A percentile compares a stretch with the other conserved stretches of the same genome.
Conservation (phyloP, 345 rosid species). For the Garcia nutans region DNA sequence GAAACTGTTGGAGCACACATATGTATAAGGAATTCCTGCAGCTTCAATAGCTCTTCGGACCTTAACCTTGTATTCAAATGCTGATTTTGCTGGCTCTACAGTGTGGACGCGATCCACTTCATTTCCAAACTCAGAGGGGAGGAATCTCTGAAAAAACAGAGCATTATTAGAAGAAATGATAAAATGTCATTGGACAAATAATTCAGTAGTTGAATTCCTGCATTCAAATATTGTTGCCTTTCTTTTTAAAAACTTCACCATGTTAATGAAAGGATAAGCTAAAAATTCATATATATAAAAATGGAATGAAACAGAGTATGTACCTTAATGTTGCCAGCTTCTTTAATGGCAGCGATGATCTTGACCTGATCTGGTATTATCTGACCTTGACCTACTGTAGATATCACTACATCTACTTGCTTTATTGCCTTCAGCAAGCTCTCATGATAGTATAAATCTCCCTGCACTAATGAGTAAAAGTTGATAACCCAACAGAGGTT, state of each 20-base stretch:
- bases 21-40: constrained; percentile 59
- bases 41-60: too few species aligned
- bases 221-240: too few species aligned
- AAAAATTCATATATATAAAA: too few species aligned
- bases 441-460: constrained; percentile 60
- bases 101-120: constrained; percentile 51
- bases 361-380: constrained; percentile 67
- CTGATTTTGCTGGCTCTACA: constrained; percentile 51
- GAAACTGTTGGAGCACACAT: constrained; percentile 41
- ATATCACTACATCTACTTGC: constrained; percentile 81
- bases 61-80: constrained; percentile 40
- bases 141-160: constrained; percentile 43
- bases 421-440: constrained; percentile 70
- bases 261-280: too few species aligned
- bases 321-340: constrained; percentile 87
- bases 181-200: too few species aligned
- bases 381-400: constrained; percentile 49
- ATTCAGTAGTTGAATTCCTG: too few species aligned
- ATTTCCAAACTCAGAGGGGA: constrained; percentile 69
- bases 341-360: constrained; percentile 76
- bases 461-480: constrained; percentile 28
- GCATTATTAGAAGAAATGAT: too few species aligned
- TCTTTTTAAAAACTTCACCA: too few species aligned
- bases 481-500: too few species aligned
- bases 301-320: neutral